Percentiles rank a stretch among this genome's conserved stretches.
phyloP scores from a whole-genome alignment of 164 flowering plant species.

The Hamamelis virginiana region DNA sequence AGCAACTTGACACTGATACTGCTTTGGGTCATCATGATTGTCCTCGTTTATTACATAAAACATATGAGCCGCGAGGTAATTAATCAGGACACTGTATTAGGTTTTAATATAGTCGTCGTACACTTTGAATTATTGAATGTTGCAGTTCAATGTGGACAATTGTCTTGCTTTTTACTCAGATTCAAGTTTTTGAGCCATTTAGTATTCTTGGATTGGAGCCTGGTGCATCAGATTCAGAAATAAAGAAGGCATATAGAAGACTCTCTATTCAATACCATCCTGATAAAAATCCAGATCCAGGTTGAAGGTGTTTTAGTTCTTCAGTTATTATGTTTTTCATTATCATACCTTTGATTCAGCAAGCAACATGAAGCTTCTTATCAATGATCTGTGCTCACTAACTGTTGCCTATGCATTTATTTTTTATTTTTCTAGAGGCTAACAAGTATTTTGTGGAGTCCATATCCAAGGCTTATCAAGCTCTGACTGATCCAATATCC shows the following conservation, averaged over 20 bases:
- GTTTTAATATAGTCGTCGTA: too few species aligned
- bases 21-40: slow-evolving; percentile 78
- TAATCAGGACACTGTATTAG: too few species aligned
- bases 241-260: slow-evolving; percentile 93
- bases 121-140: background rate
- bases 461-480: slow-evolving; percentile 97
- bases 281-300: slow-evolving; percentile 99
- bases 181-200: slow-evolving; percentile 89
- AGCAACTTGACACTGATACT: slow-evolving; percentile 82
- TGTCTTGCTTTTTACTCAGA: slow-evolving; percentile 32
- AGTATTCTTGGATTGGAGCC: slow-evolving; percentile 80
- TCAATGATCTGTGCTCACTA: background rate
- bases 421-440: slow-evolving; percentile 71
- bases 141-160: background rate
- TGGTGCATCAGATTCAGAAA: slow-evolving; percentile 87
- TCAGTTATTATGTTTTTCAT: slow-evolving; percentile 7
- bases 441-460: slow-evolving; percentile 84
- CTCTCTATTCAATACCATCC: slow-evolving; percentile 96
- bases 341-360: background rate
- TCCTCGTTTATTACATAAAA: slow-evolving; percentile 76
- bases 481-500: slow-evolving; percentile 91
- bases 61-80: slow-evolving; percentile 78
- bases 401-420: slow-evolving; percentile 4
- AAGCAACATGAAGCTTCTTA: background rate
- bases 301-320: slow-evolving; percentile 43